Percentiles rank a stretch among this genome's conserved stretches.
These are phyloP conservation scores for Ceriops zippeliana DNA, from an alignment of 345 rosid species.

Conservation along the genomic window DNA sequence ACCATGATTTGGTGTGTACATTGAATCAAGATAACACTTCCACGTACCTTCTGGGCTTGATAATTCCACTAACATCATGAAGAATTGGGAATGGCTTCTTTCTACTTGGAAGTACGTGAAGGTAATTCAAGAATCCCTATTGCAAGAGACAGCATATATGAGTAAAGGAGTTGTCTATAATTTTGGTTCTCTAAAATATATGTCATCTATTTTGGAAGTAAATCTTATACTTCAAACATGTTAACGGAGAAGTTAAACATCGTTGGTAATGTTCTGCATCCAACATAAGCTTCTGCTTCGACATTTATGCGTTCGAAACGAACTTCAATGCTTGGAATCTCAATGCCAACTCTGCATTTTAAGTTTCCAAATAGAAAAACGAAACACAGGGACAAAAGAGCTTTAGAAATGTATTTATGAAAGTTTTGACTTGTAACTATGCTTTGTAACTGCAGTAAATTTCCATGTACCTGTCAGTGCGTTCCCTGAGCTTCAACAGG, in stretches of 20 bases:
- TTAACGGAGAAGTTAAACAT: constrained; percentile 46
- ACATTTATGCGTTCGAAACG: constrained; percentile 68
- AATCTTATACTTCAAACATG: constrained; percentile 42
- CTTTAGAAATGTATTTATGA: neutral
- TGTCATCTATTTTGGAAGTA: neutral
- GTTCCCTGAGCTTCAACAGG: constrained; percentile 68
- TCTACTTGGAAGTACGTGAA: constrained; percentile 48
- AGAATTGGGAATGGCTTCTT: constrained; percentile 46
- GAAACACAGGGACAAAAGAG: neutral
- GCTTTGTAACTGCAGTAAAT: neutral
- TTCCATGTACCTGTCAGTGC: constrained; percentile 58
- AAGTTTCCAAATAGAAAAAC: neutral
- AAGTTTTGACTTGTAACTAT: too few species aligned
- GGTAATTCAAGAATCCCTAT: constrained; percentile 43
- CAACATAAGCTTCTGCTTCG: constrained; percentile 59
- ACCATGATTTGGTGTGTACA: neutral
- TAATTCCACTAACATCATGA: constrained; percentile 46
- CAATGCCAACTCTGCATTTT: constrained; percentile 68
- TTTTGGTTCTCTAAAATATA: neutral
- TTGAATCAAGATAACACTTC: neutral
- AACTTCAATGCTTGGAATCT: constrained; percentile 83
- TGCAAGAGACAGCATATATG: neutral
- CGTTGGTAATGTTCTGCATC: constrained; percentile 62
- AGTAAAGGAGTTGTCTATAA: neutral
- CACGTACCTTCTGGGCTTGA: constrained; percentile 46